phyloP scores from a whole-genome alignment of 2,329 filamentous ascomycete species.

The Fusarium tupiense region DNA sequence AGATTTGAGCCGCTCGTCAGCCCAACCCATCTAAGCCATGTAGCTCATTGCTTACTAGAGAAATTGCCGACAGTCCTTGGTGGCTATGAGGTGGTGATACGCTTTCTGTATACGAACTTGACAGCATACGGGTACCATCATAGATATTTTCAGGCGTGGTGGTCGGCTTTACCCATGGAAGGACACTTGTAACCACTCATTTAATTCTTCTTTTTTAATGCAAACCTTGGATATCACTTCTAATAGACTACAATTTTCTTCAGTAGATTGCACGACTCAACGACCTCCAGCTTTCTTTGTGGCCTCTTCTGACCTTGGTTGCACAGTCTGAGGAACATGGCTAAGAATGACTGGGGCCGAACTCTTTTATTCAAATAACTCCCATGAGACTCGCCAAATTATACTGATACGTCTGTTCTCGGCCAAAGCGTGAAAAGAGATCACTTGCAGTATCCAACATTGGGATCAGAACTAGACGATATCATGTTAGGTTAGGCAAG shows the following conservation, averaged over 20 bases:
- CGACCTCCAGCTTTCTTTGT: neutral
- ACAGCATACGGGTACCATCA: neutral
- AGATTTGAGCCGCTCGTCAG: neutral
- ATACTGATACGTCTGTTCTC: neutral
- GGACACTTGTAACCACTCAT: neutral
- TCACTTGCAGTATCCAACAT: neutral
- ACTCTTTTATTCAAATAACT: neutral
- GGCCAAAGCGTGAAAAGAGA: neutral
- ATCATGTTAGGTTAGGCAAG: neutral
- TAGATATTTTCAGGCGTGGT: neutral
- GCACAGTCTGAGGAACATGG: neutral
- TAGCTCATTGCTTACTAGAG: neutral
- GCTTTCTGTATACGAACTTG: neutral
- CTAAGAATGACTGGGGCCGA: neutral
- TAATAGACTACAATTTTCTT: no score
- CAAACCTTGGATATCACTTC: neutral
- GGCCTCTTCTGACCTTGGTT: neutral
- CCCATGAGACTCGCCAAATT: rapidly evolving
- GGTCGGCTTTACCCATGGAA: neutral
- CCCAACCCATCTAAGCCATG: no score
- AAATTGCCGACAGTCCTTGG: neutral
- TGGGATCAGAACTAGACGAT: neutral
- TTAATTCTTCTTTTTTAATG: no score
- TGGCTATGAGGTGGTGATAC: no score
- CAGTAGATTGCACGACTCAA: neutral